Evolutionary conservation across 164 flowering plant species (phyloP), one percentile per base, ranked within the genome.

Genomic region (Dillenia turbinata): DNA sequence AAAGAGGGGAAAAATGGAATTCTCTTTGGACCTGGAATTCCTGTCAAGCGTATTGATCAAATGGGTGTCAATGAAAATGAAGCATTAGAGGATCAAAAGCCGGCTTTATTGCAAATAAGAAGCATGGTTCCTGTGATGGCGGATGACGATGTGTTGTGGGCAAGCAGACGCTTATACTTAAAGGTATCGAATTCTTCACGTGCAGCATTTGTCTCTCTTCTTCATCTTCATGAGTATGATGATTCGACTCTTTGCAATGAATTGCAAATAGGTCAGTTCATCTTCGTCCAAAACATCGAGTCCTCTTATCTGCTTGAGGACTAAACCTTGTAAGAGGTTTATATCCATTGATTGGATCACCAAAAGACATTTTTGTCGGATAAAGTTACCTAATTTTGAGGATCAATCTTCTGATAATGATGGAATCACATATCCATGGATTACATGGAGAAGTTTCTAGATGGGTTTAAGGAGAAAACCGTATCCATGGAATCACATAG

Each of bases 81-180:
- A 12, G 2, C 19, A 8, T 65, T 26, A 5, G 70, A 64, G 1
- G 72, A 66, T 44, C 56, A 47, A 3, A 78, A 75, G 24, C 61
- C 85, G 1, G 72, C 58, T 0, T 53, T 87, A 9, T 64, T 90
- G 61, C 94, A 90, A 66, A 76, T 90, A 17, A 71, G 77, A 48
- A 74, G 87, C 77, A 88, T 86, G 9, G 61, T 86, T 50, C 97
- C 94, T 12, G 81, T 73, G 5, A 60, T 86, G 63, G 72, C 71
- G 49, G 86, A 73, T 26, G 78, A 78, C 12, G 77, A 79, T 71
- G 81, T 88, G n/a, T 88, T 90, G n/a, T 88, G 80, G 86, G 92
- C 91, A 10, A 86, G 78, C 44, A 73, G 75, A 61, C 94, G 94
- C 3, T 90, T 88, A 61, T 85, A 74, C 69, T 62, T 90, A 56